Conservation (phyloP, 140 eudicot genomes). For the Erigeron philadelphicus region DNA sequence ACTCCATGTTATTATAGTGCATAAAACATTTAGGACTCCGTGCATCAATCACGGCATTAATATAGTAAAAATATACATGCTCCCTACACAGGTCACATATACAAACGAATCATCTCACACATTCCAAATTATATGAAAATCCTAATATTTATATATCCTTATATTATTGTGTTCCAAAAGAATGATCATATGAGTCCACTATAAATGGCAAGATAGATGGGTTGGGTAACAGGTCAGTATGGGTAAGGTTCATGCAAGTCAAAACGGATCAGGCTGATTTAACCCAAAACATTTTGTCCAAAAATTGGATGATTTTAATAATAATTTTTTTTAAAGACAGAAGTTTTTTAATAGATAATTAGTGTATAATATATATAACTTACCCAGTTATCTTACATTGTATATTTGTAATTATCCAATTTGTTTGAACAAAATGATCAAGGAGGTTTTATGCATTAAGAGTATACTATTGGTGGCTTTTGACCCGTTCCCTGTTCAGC, state of each 20-base stretch:
- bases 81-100: neutral
- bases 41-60: neutral
- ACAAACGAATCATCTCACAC: neutral
- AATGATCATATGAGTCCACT: neutral
- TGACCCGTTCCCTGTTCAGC: neutral
- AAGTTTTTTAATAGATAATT: too few relatives aligned
- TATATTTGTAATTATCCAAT: too few relatives aligned
- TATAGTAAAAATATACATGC: neutral
- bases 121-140: neutral
- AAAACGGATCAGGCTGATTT: neutral
- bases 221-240: neutral
- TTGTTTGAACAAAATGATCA: neutral
- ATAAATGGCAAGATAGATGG: neutral
- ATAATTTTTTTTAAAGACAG: too few relatives aligned
- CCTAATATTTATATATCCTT: neutral
- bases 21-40: neutral
- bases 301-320: too few relatives aligned
- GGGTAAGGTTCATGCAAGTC: neutral
- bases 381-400: neutral
- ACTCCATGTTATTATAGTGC: too few relatives aligned
- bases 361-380: too few relatives aligned
- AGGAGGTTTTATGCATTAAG: neutral
- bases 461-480: neutral
- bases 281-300: too few relatives aligned
- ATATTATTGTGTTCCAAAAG: neutral